Conservation (phyloP, 1,284 basidiomycete genomes). For the Boletus mariae region DNA sequence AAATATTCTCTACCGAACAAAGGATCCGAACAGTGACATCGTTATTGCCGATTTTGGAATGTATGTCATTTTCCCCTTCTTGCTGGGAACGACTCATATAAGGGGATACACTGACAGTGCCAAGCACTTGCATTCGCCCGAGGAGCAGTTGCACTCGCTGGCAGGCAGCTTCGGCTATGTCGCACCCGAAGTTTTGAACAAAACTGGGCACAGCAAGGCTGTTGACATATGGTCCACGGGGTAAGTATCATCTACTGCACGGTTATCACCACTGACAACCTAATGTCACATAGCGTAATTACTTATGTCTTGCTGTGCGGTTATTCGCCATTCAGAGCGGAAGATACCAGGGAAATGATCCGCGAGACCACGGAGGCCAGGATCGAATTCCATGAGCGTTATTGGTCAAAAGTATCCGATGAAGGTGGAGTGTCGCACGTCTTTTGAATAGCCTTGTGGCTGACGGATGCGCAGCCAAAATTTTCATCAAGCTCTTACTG, state of each 20-base stretch:
- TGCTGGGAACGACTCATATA: background rate
- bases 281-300: slow-evolving; percentile 62
- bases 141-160: slow-evolving; percentile 76
- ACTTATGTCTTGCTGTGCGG: slow-evolving; percentile 92
- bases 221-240: slow-evolving; percentile 95
- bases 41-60: slow-evolving; percentile 98
- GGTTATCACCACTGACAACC: slow-evolving; percentile 1
- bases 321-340: slow-evolving; percentile 89
- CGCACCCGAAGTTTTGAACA: slow-evolving; percentile 87
- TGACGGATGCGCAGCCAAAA: slow-evolving; percentile 58
- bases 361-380: slow-evolving; percentile 81
- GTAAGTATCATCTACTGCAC: slow-evolving; percentile 40
- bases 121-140: slow-evolving; percentile 76
- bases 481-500: slow-evolving; percentile 77
- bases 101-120: slow-evolving; percentile 48
- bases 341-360: slow-evolving; percentile 73
- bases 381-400: slow-evolving; percentile 88
- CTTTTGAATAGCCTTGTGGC: background rate
- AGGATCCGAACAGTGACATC: slow-evolving; percentile 68
- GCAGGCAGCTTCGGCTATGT: slow-evolving; percentile 95
- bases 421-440: slow-evolving; percentile 46
- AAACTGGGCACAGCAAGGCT: slow-evolving; percentile 83
- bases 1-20: slow-evolving; percentile 88
- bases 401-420: slow-evolving; percentile 86
- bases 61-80: slow-evolving; percentile 41